phyloP scores from a whole-genome alignment of 805 yeast species.

The Blastobotrys attinorum region DNA sequence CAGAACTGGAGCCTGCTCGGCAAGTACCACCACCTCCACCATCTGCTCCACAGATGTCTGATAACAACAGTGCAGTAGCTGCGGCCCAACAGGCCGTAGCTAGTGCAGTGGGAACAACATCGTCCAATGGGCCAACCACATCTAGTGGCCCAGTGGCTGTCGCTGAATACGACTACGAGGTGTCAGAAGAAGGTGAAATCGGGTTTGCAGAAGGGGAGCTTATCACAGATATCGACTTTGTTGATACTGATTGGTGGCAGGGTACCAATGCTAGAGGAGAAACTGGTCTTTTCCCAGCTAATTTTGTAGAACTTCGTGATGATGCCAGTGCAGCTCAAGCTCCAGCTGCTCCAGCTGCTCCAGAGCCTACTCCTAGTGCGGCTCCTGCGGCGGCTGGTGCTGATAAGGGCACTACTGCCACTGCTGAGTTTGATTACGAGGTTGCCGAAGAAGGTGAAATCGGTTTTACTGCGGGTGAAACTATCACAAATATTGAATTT shows the following conservation, averaged over 20 bases:
- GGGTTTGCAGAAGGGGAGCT: constrained; percentile 57
- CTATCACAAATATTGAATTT: constrained; percentile 73
- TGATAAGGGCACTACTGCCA: constrained; percentile 39
- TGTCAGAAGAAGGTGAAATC: constrained; percentile 72
- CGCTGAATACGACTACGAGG: constrained; percentile 74
- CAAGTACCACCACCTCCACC: background rate
- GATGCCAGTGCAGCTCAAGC: constrained; percentile 15
- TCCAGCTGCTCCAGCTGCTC: constrained; percentile 14
- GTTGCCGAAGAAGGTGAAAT: constrained; percentile 92
- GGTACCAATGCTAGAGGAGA: constrained; percentile 71
- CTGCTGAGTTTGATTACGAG: constrained; percentile 71
- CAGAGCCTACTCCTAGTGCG: constrained; percentile 12
- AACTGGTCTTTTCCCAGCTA: constrained; percentile 84
- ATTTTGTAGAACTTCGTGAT: constrained; percentile 55
- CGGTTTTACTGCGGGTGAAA: constrained; percentile 74
- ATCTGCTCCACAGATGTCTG: background rate
- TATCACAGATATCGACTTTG: constrained; percentile 57
- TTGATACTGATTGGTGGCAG: constrained; percentile 85
- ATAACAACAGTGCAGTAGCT: background rate
- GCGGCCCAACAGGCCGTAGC: constrained; percentile 3
- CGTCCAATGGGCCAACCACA: background rate
- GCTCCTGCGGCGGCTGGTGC: constrained; percentile 12
- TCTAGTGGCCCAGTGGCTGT: constrained; percentile 41
- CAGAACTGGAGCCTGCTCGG: constrained; percentile 2
- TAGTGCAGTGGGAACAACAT: background rate